Base-by-base conservation (phyloP, 345 rosid genomes). In the Arabis alpina region DNA sequence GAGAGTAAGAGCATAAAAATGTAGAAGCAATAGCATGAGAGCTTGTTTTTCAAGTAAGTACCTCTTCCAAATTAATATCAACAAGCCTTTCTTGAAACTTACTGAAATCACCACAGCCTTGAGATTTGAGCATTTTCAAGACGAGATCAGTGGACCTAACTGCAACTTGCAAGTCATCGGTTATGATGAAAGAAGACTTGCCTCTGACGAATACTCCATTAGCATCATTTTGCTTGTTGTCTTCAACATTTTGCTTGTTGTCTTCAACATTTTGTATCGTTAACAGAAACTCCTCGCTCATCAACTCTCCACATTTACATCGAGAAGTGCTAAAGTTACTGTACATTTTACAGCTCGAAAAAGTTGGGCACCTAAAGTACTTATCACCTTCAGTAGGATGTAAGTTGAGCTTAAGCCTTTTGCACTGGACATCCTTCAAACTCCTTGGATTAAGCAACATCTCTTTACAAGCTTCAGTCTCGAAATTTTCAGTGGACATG, bases 111-210 rank as follows among this genome's bases (percentile, higher is more conserved):
- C 59, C 52, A 70, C 47, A 70, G 6, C 78, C 73, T 7, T 43
- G 4, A 5, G 44, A 43, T 1, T 30, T 66, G 43, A 74, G 73
- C 2, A 8, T 53, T 1, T 5, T 61, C 52, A 74, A 11, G 77
- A 54, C 40, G 37, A 61, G 28, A 25, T 24, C 61, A 39, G 54
- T 60, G 14, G 66, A 61, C 44, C 45, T 45, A 9, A 61, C 54
- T 19, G 32, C 19, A 2, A 74, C 72, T 39, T 58, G 25, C 65
- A 74, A 45, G 66, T 66, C 72, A 5, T 74, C 77, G 4, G 61
- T 66, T 32, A 74, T 41, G 41, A 74, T 51, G 41, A 58, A 59
- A 14, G 55, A 42, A 34, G 15, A 34, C 45, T 44, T 36, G 9
- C 50, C 59, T 3, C 25, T 41, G 39, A 73, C 48, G 66, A 66